Evolutionary conservation across 495 filamentous ascomycete genomes (phyloP).

Genomic region (Entonaema liquescens): DNA sequence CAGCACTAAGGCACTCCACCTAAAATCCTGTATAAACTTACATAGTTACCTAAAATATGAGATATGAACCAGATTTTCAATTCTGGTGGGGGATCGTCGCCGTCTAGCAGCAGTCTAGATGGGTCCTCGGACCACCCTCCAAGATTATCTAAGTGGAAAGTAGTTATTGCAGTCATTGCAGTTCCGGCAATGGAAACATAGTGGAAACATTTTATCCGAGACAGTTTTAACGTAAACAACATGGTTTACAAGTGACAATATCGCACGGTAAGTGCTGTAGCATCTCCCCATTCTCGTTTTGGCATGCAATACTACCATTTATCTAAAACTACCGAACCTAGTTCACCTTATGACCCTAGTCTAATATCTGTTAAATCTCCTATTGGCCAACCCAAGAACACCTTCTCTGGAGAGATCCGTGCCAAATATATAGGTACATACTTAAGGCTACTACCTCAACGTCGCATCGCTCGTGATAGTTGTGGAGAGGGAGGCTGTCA

Average conservation of each 20-base stretch:
- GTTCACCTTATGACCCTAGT: constrained; percentile 12
- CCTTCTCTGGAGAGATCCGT: constrained; percentile 3
- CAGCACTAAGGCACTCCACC: background rate
- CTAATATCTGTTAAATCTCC: constrained; percentile 15
- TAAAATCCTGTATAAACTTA: background rate
- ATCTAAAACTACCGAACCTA: constrained; percentile 31
- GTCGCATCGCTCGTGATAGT: constrained; percentile 22
- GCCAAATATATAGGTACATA: background rate
- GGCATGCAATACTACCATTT: constrained; percentile 22
- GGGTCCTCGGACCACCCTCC: background rate
- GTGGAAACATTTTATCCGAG: background rate
- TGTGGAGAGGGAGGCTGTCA: constrained; percentile 16
- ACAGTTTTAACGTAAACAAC: background rate
- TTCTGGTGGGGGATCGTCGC: constrained; percentile 29
- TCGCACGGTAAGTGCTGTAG: background rate
- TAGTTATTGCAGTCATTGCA: background rate
- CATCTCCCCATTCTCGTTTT: background rate
- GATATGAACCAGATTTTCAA: background rate
- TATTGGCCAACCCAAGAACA: constrained; percentile 9
- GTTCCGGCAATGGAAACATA: background rate
- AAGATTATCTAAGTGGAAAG: background rate
- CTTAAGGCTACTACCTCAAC: background rate
- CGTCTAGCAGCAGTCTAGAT: background rate
- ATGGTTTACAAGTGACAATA: background rate
- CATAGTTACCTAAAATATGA: too few species aligned